Conservation (phyloP, 345 rosid genomes). For the Gynandropsis gynandra region DNA sequence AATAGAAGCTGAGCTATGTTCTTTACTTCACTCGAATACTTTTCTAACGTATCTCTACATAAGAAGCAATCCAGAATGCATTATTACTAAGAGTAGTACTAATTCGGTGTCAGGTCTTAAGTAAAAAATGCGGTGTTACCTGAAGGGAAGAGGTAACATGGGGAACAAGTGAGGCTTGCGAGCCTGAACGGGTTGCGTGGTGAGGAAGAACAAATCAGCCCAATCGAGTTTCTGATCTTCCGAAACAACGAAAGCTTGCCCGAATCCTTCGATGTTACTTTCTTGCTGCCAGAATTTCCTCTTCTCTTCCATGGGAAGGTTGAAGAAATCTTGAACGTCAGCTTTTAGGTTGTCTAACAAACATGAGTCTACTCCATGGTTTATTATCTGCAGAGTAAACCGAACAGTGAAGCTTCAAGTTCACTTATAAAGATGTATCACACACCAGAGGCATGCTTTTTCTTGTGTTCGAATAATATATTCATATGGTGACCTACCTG, state of each 20-base stretch:
- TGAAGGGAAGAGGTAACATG: slow-evolving; percentile 30
- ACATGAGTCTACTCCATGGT: slow-evolving; percentile 24
- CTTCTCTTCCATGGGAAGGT: slow-evolving; percentile 33
- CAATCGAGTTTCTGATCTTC: slow-evolving; percentile 34
- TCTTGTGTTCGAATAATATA: not conserved
- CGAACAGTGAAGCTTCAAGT: not conserved
- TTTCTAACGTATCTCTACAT: slow-evolving; percentile 41
- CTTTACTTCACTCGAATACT: slow-evolving; percentile 33
- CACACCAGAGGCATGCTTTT: not conserved
- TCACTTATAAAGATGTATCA: not conserved
- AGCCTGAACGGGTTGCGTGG: slow-evolving; percentile 18
- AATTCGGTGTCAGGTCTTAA: not conserved
- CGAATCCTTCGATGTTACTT: slow-evolving; percentile 26
- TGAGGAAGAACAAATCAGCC: slow-evolving; percentile 27
- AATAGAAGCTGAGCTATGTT: slow-evolving; percentile 32
- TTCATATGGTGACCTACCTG: too few relatives aligned
- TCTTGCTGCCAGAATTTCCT: slow-evolving; percentile 24
- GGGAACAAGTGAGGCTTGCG: slow-evolving; percentile 32
- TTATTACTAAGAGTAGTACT: not conserved
- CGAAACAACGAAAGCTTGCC: slow-evolving; percentile 29
- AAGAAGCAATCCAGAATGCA: not conserved
- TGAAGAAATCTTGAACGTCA: slow-evolving; percentile 24
- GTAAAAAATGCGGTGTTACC: slow-evolving; percentile 19
- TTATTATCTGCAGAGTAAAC: slow-evolving; percentile 21
- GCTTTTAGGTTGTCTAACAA: slow-evolving; percentile 25